Conservation (phyloP, 805 yeast genomes). For the Priceomyces carsonii region DNA sequence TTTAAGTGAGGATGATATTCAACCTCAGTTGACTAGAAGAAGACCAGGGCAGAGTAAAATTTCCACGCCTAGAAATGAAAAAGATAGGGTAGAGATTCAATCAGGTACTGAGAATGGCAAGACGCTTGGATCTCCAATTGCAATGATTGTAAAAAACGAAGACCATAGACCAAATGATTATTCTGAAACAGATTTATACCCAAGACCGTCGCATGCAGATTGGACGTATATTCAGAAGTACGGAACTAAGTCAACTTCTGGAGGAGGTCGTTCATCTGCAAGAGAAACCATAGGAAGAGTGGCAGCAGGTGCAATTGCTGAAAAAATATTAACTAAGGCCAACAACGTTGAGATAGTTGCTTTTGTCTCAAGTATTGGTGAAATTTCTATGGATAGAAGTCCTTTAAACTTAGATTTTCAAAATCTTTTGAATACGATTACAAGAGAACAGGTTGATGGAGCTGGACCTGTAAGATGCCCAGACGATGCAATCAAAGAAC, state of each 20-base stretch:
- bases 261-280: constrained; percentile 97
- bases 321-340: constrained; percentile 76
- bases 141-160: constrained; percentile 87
- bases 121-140: constrained; percentile 94
- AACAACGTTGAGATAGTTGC: constrained; percentile 93
- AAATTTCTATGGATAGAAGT: constrained; percentile 72
- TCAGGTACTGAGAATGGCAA: constrained; percentile 90
- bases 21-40: constrained; percentile 94
- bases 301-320: constrained; percentile 98
- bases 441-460: constrained; percentile 86
- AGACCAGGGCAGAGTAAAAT: constrained; percentile 95
- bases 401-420: constrained; percentile 65
- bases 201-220: constrained; percentile 98
- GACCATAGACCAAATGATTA: constrained; percentile 98
- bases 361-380: constrained; percentile 92
- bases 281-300: constrained; percentile 98
- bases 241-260: constrained; percentile 90
- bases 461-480: constrained; percentile 95
- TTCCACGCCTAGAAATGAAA: constrained; percentile 94
- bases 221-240: constrained; percentile 89
- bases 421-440: constrained; percentile 66
- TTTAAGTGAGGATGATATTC: constrained; percentile 82
- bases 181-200: constrained; percentile 90
- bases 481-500: constrained; percentile 63
- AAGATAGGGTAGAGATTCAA: constrained; percentile 89